A percentile compares a stretch with the other conserved stretches of the same genome.
Evolutionary conservation across 768 basidiomycete genomes (phyloP).

Genomic region (Xerocomus potaroensis): DNA sequence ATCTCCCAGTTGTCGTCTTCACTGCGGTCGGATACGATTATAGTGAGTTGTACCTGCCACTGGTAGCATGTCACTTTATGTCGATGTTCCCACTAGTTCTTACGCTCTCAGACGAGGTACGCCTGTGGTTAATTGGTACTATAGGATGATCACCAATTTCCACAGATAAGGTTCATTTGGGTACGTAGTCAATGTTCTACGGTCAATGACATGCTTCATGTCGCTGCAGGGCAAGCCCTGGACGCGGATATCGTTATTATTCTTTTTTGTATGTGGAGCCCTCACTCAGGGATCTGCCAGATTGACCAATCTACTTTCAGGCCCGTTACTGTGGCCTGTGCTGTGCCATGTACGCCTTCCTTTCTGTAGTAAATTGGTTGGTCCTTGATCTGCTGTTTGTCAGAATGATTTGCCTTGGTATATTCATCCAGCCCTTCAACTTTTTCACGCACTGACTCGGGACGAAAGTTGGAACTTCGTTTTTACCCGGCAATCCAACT

Average conservation of each 20-base stretch:
- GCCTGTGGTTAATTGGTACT: not conserved
- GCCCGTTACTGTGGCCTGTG: not conserved
- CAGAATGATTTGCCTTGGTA: not conserved
- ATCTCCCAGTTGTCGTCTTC: not conserved
- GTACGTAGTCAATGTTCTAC: not conserved
- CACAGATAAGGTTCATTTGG: not conserved
- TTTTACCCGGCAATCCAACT: not conserved
- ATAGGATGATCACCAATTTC: not conserved
- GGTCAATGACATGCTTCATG: not conserved
- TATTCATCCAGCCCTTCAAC: not conserved
- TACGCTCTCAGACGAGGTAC: not conserved
- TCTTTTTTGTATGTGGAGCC: no score
- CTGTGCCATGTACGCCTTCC: not conserved
- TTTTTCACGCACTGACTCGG: not conserved
- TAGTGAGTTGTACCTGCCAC: not conserved
- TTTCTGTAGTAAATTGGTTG: not conserved
- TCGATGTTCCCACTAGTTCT: not conserved
- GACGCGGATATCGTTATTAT: not conserved
- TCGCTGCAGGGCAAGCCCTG: not conserved
- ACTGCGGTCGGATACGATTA: not conserved
- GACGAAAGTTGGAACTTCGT: not conserved
- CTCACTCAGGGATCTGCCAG: not conserved
- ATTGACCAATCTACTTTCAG: not conserved
- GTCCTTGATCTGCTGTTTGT: not conserved
- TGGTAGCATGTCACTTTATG: not conserved